These are phyloP conservation scores for Exophiala sideris DNA, from an alignment of 2,329 filamentous ascomycete species.

Conservation along the genomic window DNA sequence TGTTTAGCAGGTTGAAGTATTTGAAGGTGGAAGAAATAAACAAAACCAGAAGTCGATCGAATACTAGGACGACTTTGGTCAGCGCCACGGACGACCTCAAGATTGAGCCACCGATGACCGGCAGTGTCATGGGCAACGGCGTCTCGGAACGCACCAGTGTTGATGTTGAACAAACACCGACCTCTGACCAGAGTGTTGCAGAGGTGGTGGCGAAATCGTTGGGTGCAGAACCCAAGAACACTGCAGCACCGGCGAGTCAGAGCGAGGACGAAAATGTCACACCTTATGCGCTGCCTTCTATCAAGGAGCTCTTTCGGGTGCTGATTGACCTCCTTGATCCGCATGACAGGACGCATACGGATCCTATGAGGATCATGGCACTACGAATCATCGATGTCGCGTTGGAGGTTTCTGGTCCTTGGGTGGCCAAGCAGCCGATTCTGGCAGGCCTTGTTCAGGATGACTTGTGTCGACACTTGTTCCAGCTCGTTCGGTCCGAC, in stretches of 20 bases:
- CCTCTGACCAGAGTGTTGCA: slow-evolving; percentile 18
- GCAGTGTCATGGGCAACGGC: slow-evolving; percentile 58
- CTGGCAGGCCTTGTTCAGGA: slow-evolving; percentile 86
- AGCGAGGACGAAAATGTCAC: slow-evolving; percentile 56
- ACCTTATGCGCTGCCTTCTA: slow-evolving; percentile 91
- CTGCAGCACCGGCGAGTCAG: slow-evolving; percentile 33
- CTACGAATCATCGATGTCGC: slow-evolving; percentile 95
- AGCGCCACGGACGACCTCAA: slow-evolving; percentile 71
- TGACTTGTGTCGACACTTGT: slow-evolving; percentile 86
- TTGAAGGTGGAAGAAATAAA: slow-evolving; percentile 72
- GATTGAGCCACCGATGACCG: slow-evolving; percentile 63
- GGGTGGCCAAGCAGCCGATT: slow-evolving; percentile 87
- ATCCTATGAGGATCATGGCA: slow-evolving; percentile 96
- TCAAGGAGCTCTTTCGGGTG: slow-evolving; percentile 89
- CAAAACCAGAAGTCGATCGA: slow-evolving; percentile 23
- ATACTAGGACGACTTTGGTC: slow-evolving; percentile 21
- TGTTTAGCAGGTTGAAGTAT: slow-evolving; percentile 89
- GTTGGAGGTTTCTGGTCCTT: slow-evolving; percentile 90
- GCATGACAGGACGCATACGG: slow-evolving; percentile 86
- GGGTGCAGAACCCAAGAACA: slow-evolving; percentile 33
- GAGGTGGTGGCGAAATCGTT: slow-evolving; percentile 30
- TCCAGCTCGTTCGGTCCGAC: slow-evolving; percentile 92
- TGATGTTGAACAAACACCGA: slow-evolving; percentile 17
- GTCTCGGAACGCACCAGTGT: slow-evolving; percentile 18
- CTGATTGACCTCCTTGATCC: slow-evolving; percentile 91